Evolutionary conservation across 306 rosid species (phyloP), one percentile per base, ranked within the genome.

Genomic region (Alnus glutinosa): DNA sequence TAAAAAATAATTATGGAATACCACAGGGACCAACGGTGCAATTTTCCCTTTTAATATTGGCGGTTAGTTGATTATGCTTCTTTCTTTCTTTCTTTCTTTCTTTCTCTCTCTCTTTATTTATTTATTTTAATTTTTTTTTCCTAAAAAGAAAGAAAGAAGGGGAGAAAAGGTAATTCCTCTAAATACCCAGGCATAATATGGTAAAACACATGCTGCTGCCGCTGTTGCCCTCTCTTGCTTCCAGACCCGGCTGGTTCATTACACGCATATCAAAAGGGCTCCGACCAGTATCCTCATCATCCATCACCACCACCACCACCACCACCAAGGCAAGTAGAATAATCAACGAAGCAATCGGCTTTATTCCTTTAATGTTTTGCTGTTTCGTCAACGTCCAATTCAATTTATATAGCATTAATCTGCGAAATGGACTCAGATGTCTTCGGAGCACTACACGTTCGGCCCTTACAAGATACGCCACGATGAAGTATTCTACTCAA

Each of bases 401-500:
- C 51, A 9, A n/a, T 39, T 28, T 67, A 39, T 18, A 18, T 18
- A 67, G 11, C 42, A 14, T 44, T 67, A 52, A 57, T 62, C 71
- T 58, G 80, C 57, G 30, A 78, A 32, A 42, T 74, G 42, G 58
- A 78, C 13, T 46, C 77, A 88, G 92, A 94, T 94, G 98, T 88
- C 88, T 34, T 70, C 77, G 73, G 92, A 86, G 16, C 57, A 75
- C 77, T 92, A 82, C 73, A 86, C 75, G 4, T 94, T 94, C 82
- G 97, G 97, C 48, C 77, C 90, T 23, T 87, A 89, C 89, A 87
- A 89, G 83, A 91, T 95, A 70, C 88, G 86, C 82, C 70, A 69
- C n/a, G 88, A 68, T 52, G 96, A 89, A 87, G 98, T 95, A 34
- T 95, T 95, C 84, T 91, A 86, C 86, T 47, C 82, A 47, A 86